phyloP scores from a whole-genome alignment of 2,329 filamentous ascomycete genomes.

The Ceratocystis cubensis region DNA sequence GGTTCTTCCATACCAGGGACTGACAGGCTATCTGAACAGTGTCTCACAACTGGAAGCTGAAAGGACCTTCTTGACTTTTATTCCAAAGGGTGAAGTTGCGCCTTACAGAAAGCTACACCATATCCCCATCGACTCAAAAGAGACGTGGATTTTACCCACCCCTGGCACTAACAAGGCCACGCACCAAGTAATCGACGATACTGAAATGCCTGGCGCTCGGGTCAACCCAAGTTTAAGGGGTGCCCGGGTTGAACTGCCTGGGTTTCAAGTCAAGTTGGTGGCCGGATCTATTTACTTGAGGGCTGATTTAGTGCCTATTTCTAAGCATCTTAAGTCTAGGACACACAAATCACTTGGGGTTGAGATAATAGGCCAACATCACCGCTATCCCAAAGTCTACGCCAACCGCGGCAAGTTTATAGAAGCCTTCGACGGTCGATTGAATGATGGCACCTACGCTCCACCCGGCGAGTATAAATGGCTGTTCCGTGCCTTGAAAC shows the following conservation, averaged over 20 bases:
- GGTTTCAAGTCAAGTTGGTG: slow-evolving; percentile 29
- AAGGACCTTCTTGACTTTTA: slow-evolving; percentile 25
- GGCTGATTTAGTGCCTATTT: slow-evolving; percentile 27
- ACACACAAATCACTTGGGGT: slow-evolving; percentile 29
- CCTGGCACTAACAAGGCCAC: slow-evolving; percentile 15
- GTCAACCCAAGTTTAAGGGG: neutral
- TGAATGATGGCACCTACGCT: slow-evolving; percentile 37
- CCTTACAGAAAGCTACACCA: slow-evolving; percentile 23
- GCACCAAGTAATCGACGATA: neutral
- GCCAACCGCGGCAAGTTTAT: slow-evolving; percentile 25
- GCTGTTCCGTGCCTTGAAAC: slow-evolving; percentile 36
- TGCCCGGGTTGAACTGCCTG: slow-evolving; percentile 26
- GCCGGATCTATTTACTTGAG: slow-evolving; percentile 33
- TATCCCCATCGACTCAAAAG: slow-evolving; percentile 27
- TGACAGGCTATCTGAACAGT: slow-evolving; percentile 28
- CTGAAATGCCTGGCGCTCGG: slow-evolving; percentile 26
- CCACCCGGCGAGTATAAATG: slow-evolving; percentile 40
- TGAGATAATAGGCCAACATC: slow-evolving; percentile 34
- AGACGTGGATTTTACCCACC: slow-evolving; percentile 24
- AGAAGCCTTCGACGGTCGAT: slow-evolving; percentile 35
- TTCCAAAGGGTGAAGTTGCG: slow-evolving; percentile 24
- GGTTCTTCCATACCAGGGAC: slow-evolving; percentile 32
- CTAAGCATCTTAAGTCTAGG: neutral
- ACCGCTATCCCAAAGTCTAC: slow-evolving; percentile 30
- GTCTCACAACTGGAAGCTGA: slow-evolving; percentile 29